Conservation (phyloP, 2,329 filamentous ascomycete genomes). For the Ophiostoma sp. region DNA sequence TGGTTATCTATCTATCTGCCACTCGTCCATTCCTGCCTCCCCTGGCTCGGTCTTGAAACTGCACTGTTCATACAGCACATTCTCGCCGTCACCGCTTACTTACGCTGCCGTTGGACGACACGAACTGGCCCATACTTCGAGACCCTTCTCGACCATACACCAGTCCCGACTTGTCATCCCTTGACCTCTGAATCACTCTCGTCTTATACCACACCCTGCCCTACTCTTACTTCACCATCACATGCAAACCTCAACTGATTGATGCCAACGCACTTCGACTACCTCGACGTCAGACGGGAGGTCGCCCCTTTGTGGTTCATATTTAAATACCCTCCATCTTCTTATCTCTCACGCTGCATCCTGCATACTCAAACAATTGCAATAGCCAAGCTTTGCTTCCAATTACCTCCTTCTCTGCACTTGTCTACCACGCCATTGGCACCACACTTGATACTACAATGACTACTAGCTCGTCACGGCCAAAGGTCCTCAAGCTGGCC, state of each 20-base stretch:
- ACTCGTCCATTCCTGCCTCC: not conserved
- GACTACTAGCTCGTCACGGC: constrained; percentile 5
- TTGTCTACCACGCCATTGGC: too few relatives aligned
- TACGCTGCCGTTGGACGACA: not conserved
- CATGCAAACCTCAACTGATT: not conserved
- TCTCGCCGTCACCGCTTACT: not conserved
- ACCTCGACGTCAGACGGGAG: not conserved
- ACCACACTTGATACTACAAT: not conserved
- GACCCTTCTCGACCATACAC: too few relatives aligned
- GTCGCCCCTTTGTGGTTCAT: not conserved
- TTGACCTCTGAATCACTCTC: not conserved
- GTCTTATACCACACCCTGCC: too few relatives aligned
- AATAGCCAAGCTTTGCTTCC: not conserved
- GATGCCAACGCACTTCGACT: not conserved
- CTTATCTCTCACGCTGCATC: not conserved
- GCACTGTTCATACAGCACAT: not conserved
- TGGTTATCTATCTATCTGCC: not conserved
- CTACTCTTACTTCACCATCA: not conserved
- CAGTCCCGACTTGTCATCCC: too few relatives aligned
- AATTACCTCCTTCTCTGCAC: not conserved
- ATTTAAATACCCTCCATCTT: not conserved
- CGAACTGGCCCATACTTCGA: not conserved
- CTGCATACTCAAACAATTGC: not conserved
- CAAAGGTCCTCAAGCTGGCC: constrained; percentile 6
- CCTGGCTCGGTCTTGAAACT: not conserved